Evolutionary conservation across 2,329 filamentous ascomycete genomes (phyloP), one percentile per base, ranked within the genome.

Genomic region (Microascus cirrosus): DNA sequence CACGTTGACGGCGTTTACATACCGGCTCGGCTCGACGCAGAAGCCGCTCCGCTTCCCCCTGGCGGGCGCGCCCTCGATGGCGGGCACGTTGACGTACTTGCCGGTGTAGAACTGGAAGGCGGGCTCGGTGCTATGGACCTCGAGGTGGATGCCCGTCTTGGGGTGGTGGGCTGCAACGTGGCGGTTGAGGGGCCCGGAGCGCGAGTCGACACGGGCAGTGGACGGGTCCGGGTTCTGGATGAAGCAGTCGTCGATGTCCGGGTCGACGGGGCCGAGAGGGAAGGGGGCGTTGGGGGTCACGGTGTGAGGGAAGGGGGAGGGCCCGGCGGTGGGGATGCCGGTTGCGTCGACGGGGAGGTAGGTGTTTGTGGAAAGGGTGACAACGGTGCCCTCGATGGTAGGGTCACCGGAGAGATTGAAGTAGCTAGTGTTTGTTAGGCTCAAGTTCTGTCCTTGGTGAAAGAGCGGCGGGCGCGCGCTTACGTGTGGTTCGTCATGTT

Each of bases 51-150:
- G 81, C 3, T 82, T 68, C 0, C 79, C 82, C 54, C 89, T 81
- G 1, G 86, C 84, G 0, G 86, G 82, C 32, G 81, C 71, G 2
- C 77, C 77, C n/a, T 77, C 78, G 3, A 84, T 76, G 34, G 76
- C 86, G 0, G 89, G 86, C 13, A 95, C 86, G 65, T 94, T 76
- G 63, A 95, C 91, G 67, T 85, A 86, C 67, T 89, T 86, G 62
- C 93, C 94, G 0, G 91, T 95, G 74, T 97, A 97, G 74, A 96
- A 95, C 71, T 97, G 93, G 78, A 96, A 97, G 0, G 90, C 89
- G 0, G 94, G 94, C 76, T 97, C 93, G 0, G 93, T 97, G 75
- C 89, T 94, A 66, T 84, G 77, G 6, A 96, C 87, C 71, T 96
- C 89, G 55, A 97, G 83, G 69, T 95, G 87, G 63, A 96, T 79